Evolutionary conservation across 2,329 filamentous ascomycete genomes (phyloP).

Genomic region (Fusarium cyanostomum): DNA sequence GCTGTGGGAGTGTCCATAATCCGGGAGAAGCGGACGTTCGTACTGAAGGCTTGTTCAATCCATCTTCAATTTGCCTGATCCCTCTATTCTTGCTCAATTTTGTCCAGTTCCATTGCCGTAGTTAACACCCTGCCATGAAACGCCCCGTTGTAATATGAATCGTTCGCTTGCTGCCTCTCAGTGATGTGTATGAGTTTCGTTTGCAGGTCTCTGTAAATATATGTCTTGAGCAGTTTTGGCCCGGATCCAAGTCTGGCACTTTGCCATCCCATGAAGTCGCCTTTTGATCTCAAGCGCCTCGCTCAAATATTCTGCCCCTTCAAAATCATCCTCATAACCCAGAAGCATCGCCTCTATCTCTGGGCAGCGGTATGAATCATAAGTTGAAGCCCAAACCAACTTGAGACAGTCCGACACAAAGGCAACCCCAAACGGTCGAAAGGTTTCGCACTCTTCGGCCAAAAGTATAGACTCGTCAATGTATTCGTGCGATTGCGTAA

Average conservation of each 20-base stretch:
- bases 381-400: conserved; percentile 24
- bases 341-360: conserved; percentile 22
- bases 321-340: conserved; percentile 31
- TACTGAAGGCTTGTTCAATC: no score
- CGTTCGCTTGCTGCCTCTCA: no score
- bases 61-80: no score
- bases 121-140: no score
- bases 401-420: conserved; percentile 31
- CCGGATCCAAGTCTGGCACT: neutral
- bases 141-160: no score
- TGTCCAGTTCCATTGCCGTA: no score
- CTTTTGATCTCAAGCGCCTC: conserved; percentile 22
- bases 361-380: conserved; percentile 8
- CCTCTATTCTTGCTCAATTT: no score
- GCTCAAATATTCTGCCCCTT: conserved; percentile 23
- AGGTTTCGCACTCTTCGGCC: conserved; percentile 12
- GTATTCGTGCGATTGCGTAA: conserved; percentile 3
- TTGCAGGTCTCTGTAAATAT: neutral
- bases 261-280: conserved; percentile 20
- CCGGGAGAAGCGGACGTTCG: no score
- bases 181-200: neutral
- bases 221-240: neutral
- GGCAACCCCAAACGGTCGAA: conserved; percentile 28
- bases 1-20: no score
- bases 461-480: conserved; percentile 27